These are phyloP conservation scores for Starmerella powellii DNA, from an alignment of 805 yeast genomes.

Conservation along the genomic window DNA sequence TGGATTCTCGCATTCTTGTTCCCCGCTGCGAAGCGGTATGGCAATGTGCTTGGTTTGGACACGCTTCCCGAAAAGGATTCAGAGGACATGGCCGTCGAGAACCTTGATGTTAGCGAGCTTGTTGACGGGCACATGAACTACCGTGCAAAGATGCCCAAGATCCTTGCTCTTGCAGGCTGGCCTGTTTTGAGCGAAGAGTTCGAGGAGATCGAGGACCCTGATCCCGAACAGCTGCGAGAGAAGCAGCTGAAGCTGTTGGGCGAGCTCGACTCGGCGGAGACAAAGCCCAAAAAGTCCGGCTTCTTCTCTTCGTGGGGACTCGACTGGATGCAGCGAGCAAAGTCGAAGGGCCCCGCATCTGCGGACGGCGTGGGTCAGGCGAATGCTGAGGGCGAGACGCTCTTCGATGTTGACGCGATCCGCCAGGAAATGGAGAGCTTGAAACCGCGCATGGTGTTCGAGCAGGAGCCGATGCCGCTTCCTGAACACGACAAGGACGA, in stretches of 20 bases:
- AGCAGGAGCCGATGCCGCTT: slow-evolving; percentile 15
- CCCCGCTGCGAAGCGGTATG: slow-evolving; percentile 88
- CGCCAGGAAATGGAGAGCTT: slow-evolving; percentile 29
- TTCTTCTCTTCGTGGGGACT: slow-evolving; percentile 30
- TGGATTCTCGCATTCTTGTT: slow-evolving; percentile 94
- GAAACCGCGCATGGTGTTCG: slow-evolving; percentile 24
- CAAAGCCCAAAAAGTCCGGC: slow-evolving; percentile 29
- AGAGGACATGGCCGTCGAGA: slow-evolving; percentile 40
- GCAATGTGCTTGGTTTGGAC: slow-evolving; percentile 82
- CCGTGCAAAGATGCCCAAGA: slow-evolving; percentile 81
- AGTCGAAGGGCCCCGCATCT: slow-evolving; percentile 14
- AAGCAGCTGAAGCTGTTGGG: slow-evolving; percentile 61
- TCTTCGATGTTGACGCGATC: slow-evolving; percentile 33
- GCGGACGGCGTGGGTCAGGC: slow-evolving; percentile 25
- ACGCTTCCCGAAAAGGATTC: slow-evolving; percentile 36
- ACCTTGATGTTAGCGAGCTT: slow-evolving; percentile 70
- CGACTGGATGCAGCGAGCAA: slow-evolving; percentile 45
- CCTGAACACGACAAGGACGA: slow-evolving; percentile 9
- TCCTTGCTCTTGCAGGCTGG: slow-evolving; percentile 59
- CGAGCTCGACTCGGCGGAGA: slow-evolving; percentile 41
- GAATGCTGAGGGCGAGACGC: slow-evolving; percentile 30
- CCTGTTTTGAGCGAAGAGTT: slow-evolving; percentile 81
- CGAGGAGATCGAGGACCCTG: slow-evolving; percentile 91
- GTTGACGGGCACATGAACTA: slow-evolving; percentile 98
- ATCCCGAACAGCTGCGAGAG: slow-evolving; percentile 72